Conservation (phyloP, 2,329 filamentous ascomycete genomes). For the Exophiala oligosperma region DNA sequence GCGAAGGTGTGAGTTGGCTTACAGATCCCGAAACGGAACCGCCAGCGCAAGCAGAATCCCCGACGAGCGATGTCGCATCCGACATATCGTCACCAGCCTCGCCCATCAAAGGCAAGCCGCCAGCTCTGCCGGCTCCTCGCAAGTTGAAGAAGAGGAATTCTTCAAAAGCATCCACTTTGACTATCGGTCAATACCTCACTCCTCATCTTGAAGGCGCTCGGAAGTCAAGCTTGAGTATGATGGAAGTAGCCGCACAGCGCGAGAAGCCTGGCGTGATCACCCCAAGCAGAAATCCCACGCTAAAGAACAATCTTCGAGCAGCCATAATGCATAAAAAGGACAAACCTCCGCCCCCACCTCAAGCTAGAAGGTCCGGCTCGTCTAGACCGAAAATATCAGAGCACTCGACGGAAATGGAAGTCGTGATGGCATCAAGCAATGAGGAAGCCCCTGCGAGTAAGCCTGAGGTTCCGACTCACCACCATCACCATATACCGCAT, state of each 20-base stretch:
- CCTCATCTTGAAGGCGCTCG: conserved; percentile 60
- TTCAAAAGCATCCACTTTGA: conserved; percentile 30
- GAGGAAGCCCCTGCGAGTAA: neutral
- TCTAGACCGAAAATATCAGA: conserved; percentile 15
- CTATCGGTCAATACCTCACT: conserved; percentile 30
- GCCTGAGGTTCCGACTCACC: neutral
- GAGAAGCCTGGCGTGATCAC: conserved; percentile 83
- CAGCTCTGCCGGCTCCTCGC: conserved; percentile 50
- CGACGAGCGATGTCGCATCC: conserved; percentile 22
- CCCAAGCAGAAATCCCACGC: conserved; percentile 59
- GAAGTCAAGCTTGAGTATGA: conserved; percentile 73
- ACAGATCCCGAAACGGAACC: conserved; percentile 35
- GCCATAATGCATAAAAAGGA: conserved; percentile 28
- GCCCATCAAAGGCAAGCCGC: conserved; percentile 28
- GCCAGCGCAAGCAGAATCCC: conserved; percentile 29
- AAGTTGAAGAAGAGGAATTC: conserved; percentile 35
- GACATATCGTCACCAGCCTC: conserved; percentile 24
- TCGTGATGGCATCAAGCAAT: conserved; percentile 8
- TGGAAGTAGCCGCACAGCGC: conserved; percentile 74
- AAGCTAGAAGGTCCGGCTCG: conserved; percentile 32
- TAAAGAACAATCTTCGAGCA: conserved; percentile 27
- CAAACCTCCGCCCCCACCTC: conserved; percentile 29
- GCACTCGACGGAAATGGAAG: conserved; percentile 16
- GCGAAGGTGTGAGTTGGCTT: conserved; percentile 49
- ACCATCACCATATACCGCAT: conserved; percentile 11